Evolutionary conservation across 768 basidiomycete genomes (phyloP), one percentile per base, ranked within the genome.

Genomic region (Naematelia aurantialba): DNA sequence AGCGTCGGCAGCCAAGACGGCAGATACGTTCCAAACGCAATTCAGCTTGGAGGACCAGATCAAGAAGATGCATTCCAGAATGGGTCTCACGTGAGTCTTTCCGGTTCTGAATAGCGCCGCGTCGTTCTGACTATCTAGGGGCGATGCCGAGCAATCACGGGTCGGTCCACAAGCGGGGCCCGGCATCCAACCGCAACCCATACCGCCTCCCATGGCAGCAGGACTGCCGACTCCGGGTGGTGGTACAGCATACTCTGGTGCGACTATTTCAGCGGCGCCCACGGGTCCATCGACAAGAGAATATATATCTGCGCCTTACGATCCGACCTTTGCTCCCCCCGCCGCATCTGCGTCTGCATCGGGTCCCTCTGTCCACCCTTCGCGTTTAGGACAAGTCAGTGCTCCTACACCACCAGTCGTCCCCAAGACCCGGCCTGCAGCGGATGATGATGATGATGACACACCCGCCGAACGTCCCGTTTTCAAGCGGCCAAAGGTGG

Each of bases 41-140:
- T 91, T 89, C 81, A 93, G 91, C 75, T 87, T 98, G 75, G 91
- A 97, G 79, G 92, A 97, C 72, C 96, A 99, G 76, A 99, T 99
- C 75, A 90, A 90, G 45, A 91, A 92, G 49, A 91, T 98, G 59
- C 93, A 96, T 79, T 88, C 88, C 58, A 85, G 91, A 24, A 91
- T 60, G 53, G 56, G 60, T 53, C 31, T 75, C 3, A 59, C 60
- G 54, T 65, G 53, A 52, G 61, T 73, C 39, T 54, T 60, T n/a
- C 14, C 49, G 58, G 2, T 55, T 51, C 5, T 53, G 71, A 11
- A 66, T 60, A 39, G 63, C 62, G 19, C 72, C 63, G 44, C 45
- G 42, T 50, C 25, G 52, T 25, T 48, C 34, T 39, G 34, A 39
- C 34, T 8, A 39, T 39, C 34, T n/a, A 11, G 21, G 17, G 30